These are phyloP conservation scores for Tulasnella sp. DNA, from an alignment of 768 basidiomycete genomes.

Conservation along the genomic window DNA sequence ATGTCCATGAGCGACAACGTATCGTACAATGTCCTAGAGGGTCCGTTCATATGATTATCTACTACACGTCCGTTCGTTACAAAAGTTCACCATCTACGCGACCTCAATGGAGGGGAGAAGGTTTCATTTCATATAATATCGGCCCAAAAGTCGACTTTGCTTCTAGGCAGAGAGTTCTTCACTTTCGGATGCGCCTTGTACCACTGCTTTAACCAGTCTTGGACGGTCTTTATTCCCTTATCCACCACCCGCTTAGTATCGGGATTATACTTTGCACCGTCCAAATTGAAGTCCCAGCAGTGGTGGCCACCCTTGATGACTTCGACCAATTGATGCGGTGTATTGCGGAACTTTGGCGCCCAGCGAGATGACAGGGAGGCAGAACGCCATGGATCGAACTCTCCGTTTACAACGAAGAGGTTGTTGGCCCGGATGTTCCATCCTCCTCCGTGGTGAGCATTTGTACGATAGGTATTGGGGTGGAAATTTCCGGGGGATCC, in stretches of 20 bases:
- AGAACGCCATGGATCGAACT: slow-evolving; percentile 33
- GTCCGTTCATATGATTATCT: no score
- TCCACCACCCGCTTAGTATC: background rate
- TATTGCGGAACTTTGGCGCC: background rate
- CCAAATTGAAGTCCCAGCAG: slow-evolving; percentile 23
- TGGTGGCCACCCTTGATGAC: slow-evolving; percentile 21
- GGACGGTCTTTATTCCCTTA: background rate
- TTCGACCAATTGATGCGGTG: background rate
- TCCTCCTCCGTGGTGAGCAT: slow-evolving; percentile 4
- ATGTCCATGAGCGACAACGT: no score
- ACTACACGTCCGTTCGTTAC: no score
- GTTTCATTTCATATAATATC: background rate
- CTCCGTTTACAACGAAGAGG: slow-evolving; percentile 32
- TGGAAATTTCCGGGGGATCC: background rate
- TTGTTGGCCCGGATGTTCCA: slow-evolving; percentile 30
- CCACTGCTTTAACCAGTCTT: slow-evolving; percentile 12
- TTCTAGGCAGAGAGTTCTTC: background rate
- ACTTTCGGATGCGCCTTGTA: slow-evolving; percentile 3
- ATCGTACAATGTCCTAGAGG: no score
- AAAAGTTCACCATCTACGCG: no score
- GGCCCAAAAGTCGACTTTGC: background rate
- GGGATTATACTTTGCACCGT: background rate
- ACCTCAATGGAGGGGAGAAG: no score
- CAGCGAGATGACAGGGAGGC: slow-evolving; percentile 31
- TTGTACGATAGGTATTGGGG: background rate